Evolutionary conservation across 768 basidiomycete species (phyloP), one percentile per base, ranked within the genome.

Genomic region (Sporobolomyces pararoseus): DNA sequence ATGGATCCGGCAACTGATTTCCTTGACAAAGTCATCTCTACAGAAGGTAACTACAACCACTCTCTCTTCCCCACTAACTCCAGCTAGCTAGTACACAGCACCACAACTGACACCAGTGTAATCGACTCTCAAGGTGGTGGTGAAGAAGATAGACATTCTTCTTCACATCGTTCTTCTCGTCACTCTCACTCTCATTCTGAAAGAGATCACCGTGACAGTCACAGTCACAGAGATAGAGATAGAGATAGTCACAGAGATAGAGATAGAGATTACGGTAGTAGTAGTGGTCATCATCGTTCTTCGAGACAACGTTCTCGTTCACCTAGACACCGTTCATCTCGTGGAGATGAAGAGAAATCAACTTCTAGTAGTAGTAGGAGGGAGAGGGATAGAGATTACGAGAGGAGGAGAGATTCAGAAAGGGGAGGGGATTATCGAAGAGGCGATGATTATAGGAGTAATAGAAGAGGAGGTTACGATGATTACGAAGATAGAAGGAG

Each of bases 391-490:
- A 52, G 67, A 37, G 69, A 65, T 23, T 59, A 47, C 53, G 63
- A 72, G 17, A 52, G 64, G 54, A 66, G 74, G 7, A 55, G 75
- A n/a, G 73, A 74, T 34, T 55, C 73, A 75, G 27, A 66, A 75
- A 27, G 70, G 47, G 74, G 52, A 7, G 32, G 27, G 53, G 14
- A 31, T 32, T 61, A 53, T 39, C n/a, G 57, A 23, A 47, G 63
- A 29, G 59, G 64, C 55, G 81, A 80, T 17, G 80, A 82, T 51
- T 81, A 82, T 66, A 51, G 71, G 14, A 68, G 72, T 16, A 23
- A 70, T 37, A 39, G 68, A 27, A 67, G 67, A 37, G 49, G 72
- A 37, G 34, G 77, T 42, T 53, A 73, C 63, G 73, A 72, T 32
- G 42, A 71, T 3, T 57, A 39, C 19, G 64, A 65, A 6, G 64